Conservation (phyloP, 345 rosid genomes). For the Luvunga scandens region DNA sequence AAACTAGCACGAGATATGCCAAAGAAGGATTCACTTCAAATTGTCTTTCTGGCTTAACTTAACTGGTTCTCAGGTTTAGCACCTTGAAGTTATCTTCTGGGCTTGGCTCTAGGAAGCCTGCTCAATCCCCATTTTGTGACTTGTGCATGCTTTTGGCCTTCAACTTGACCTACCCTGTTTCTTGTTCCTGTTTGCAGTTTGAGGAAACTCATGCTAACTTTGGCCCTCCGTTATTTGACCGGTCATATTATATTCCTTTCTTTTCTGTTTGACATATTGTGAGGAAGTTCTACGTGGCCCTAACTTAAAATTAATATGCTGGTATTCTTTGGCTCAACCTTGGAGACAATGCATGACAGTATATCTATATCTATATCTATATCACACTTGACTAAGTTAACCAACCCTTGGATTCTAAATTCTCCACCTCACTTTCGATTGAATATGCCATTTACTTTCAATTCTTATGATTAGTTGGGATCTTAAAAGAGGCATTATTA, state of each 20-base stretch:
- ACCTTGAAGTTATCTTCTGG: neutral
- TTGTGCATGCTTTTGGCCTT: neutral
- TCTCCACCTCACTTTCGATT: neutral
- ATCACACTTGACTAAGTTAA: neutral
- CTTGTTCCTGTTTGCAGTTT: neutral
- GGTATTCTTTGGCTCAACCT: neutral
- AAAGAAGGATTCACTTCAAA: neutral
- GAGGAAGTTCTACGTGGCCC: neutral
- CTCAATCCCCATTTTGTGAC: neutral
- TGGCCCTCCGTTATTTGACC: neutral
- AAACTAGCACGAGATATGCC: neutral
- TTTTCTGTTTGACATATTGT: neutral
- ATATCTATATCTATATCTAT: too few relatives aligned
- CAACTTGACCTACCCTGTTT: neutral
- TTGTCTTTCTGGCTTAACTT: neutral
- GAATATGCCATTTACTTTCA: neutral
- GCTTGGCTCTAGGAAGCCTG: neutral
- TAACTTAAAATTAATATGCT: neutral
- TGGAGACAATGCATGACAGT: neutral
- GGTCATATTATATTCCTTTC: neutral
- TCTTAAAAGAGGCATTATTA: neutral
- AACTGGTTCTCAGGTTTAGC: neutral
- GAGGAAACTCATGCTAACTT: neutral
- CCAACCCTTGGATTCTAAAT: neutral
- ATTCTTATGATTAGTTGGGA: neutral